A percentile compares a stretch with the other conserved stretches of the same genome.
These are phyloP conservation scores for Verticillium alfalfae DNA, from an alignment of 2,329 filamentous ascomycete genomes.

Conservation along the genomic window DNA sequence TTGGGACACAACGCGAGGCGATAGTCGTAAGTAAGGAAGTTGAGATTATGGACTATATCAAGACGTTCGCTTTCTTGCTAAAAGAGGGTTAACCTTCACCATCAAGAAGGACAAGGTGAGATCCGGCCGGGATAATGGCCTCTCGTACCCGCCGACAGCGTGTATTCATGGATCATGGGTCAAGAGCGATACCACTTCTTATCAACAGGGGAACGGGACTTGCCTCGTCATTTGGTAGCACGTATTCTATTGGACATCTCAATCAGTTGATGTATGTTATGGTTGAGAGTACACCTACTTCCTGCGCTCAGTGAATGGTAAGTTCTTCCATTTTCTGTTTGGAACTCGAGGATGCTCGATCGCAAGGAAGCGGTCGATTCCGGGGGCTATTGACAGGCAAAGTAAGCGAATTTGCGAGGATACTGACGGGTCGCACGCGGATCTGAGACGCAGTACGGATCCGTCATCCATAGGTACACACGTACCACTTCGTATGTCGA, in stretches of 20 bases:
- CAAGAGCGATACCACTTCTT: neutral
- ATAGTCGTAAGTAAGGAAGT: constrained; percentile 32
- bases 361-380: neutral
- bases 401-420: neutral
- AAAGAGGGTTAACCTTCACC: constrained; percentile 1
- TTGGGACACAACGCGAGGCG: constrained; percentile 8
- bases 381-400: neutral
- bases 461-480: neutral
- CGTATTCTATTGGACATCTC: neutral
- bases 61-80: constrained; percentile 44
- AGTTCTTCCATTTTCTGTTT: constrained; percentile 28
- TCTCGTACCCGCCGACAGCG: neutral
- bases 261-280: neutral
- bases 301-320: constrained; percentile 27
- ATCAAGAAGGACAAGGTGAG: neutral
- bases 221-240: neutral
- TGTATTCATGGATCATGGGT: neutral
- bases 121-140: neutral
- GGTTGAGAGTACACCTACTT: constrained; percentile 6
- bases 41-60: constrained; percentile 50
- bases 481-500: constrained; percentile 21
- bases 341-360: constrained; percentile 15
- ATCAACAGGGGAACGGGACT: constrained; percentile 2
- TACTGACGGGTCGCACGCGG: constrained; percentile 17
- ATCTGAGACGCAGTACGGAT: neutral